Conservation (phyloP, 192 early-diverging fungal species). For the Diversispora eburnea region DNA sequence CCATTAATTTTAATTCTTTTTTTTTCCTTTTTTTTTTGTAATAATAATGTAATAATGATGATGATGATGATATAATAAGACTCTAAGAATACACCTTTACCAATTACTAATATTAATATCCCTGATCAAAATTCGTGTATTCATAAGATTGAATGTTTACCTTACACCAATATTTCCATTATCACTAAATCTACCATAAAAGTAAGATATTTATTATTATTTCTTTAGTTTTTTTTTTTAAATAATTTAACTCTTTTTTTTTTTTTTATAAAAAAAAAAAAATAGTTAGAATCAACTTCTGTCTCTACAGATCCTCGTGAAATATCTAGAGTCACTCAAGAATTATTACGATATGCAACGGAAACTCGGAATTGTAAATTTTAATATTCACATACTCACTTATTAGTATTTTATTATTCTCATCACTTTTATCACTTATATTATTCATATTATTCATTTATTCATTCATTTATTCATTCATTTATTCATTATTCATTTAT, state of each 20-base stretch:
- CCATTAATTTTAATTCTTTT: too few relatives aligned
- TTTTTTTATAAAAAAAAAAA: neutral
- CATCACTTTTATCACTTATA: neutral
- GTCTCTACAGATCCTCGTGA: too few relatives aligned
- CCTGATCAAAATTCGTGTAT: slow-evolving; percentile 35
- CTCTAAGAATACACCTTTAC: slow-evolving; percentile 38
- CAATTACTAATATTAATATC: slow-evolving; percentile 47
- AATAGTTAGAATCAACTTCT: too few relatives aligned
- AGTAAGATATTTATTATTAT: slow-evolving; percentile 32
- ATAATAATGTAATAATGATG: too few relatives aligned
- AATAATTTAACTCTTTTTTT: slow-evolving; percentile 8
- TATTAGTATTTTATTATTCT: neutral
- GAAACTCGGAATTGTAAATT: slow-evolving; percentile 34
- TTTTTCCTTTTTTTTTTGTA: too few relatives aligned
- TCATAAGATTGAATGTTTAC: slow-evolving; percentile 43
- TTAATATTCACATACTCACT: neutral
- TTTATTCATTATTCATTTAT: too few relatives aligned
- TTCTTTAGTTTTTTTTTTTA: neutral
- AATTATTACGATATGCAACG: slow-evolving; percentile 34
- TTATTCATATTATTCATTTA: too few relatives aligned
- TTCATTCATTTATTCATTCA: too few relatives aligned
- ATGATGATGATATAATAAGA: too few relatives aligned
- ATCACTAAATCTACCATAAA: slow-evolving; percentile 56
- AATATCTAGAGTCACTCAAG: slow-evolving; percentile 30
- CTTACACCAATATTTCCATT: slow-evolving; percentile 52